Base-by-base conservation (phyloP, 2,329 filamentous ascomycete genomes). In the Phyllosticta citribraziliensis region DNA sequence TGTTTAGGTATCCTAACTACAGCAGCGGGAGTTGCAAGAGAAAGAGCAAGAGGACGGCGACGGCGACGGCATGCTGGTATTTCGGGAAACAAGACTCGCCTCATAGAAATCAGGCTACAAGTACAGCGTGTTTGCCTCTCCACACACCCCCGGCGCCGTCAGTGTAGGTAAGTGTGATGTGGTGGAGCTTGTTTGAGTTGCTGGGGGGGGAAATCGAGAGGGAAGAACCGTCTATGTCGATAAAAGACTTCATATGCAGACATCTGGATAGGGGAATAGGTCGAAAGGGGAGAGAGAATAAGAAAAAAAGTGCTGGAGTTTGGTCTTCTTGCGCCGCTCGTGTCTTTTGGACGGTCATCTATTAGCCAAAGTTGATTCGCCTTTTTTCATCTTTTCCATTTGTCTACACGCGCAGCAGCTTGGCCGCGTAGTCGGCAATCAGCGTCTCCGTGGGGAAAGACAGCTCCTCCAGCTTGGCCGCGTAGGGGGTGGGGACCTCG, bases 401-500 rank as follows among this genome's bases (percentile, higher is more conserved):
- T 61, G 56, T 53, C 58, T 85, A 94, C 73, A 95, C 80, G 67
- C 85, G 84, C 72, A 99, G 82, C 69, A 97, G 81, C 85, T 97
- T 97, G 68, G 88, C 91, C 60, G 88, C 88, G 74, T 94, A 93
- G 69, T 88, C 81, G 75, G 90, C 88, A 72, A 99, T 97, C 69
- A 96, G 82, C 66, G 86, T 76, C 80, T 96, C 91, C 67, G 87
- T 89, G 57, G 94, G 94, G 88, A 99, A 99, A 70, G 83, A 83
- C 90, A 99, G 88, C 78, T 94, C 86, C 83, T 99, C 94, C 62
- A 99, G 84, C 74, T 90, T 89, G 77, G 88, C 82, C 63, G 94
- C 93, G 74, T 99, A 97, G 47, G 94, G 94, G 8, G 94, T 99
- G 56, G 94, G 94, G 12, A 99, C 94, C 76, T 99, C 94, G 66